Evolutionary conservation across 2,329 filamentous ascomycete species (phyloP), one percentile per base, ranked within the genome.

Genomic region (Zasmidium citrigriseum): DNA sequence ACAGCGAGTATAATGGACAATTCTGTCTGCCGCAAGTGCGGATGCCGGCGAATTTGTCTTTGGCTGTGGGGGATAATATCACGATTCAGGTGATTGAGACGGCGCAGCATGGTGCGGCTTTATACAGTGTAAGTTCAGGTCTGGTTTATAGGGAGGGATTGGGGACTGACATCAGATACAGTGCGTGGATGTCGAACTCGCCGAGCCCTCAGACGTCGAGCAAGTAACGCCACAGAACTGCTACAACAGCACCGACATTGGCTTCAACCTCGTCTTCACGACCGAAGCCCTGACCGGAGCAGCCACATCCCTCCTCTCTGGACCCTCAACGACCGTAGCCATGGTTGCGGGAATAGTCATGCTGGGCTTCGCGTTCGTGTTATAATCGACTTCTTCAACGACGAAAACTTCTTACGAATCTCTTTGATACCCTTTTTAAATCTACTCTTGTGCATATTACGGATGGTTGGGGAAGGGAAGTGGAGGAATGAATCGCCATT

Each of bases 131-230:
- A 80, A 66, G 88, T 78, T 58, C n/a, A n/a, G 20, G 14, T 9
- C 24, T 11, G 2, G 20, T 20, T 16, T 44, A 5, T 21, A 22
- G 16, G 24, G 4, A 18, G 3, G 12, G 22, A 45, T 41, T 20
- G 12, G 27, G 23, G 16, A 44, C 57, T 60, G 47, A 61, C 51
- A 20, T 2, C 3, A 12, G 3, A 10, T 44, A 3, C 38, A 96
- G 91, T 98, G 95, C 72, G 93, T 96, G 67, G 93, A 98, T 72
- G 96, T 98, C 69, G 93, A 89, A 48, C 96, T 98, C 68, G 90
- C 88, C 49, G 89, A 92, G 1, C 89, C 90, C 22, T 78, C 86
- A 68, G 89, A 96, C 71, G 86, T 96, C 51, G 80, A 79, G 56
- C 80, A 88, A 65, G 90, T 97, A 65, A 96, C 89, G 72, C 79